Evolutionary conservation across 2,329 filamentous ascomycete genomes (phyloP).

Genomic region (Thielaviopsis euricoi): DNA sequence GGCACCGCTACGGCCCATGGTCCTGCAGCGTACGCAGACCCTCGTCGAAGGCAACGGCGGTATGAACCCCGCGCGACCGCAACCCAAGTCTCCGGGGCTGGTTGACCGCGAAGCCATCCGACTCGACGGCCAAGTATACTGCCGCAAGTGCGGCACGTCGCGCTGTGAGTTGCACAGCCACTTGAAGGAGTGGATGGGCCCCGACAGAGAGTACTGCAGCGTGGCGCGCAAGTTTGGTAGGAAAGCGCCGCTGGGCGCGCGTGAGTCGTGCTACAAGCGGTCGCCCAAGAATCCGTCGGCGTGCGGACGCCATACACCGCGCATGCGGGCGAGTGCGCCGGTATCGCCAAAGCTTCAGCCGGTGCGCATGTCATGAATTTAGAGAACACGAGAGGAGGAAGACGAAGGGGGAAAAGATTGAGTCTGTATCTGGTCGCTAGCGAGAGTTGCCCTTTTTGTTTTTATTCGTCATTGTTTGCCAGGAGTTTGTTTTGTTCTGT

Average conservation of each 20-base stretch:
- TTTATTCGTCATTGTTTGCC: too few species aligned
- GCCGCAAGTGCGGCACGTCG: conserved; percentile 42
- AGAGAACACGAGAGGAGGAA: too few species aligned
- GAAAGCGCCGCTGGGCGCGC: conserved; percentile 28
- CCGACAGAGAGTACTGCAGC: conserved; percentile 40
- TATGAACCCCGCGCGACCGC: background rate
- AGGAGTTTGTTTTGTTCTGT: too few species aligned
- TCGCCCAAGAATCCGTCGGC: conserved; percentile 41
- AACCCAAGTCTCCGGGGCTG: conserved; percentile 13
- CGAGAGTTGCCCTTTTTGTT: too few species aligned
- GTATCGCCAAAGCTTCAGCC: conserved; percentile 4
- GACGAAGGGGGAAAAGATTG: too few species aligned
- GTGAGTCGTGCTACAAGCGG: conserved; percentile 39
- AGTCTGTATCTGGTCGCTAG: too few species aligned
- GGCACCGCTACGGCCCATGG: background rate
- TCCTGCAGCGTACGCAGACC: background rate
- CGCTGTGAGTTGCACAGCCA: conserved; percentile 49
- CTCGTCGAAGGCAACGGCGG: background rate
- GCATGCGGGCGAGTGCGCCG: conserved; percentile 8
- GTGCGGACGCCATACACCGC: conserved; percentile 35
- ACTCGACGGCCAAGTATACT: conserved; percentile 42
- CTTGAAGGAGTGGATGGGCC: conserved; percentile 42
- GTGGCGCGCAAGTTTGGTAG: conserved; percentile 41
- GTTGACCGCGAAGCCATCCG: conserved; percentile 29
- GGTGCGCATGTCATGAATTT: background rate